phyloP scores from a whole-genome alignment of 148 eudicot species.

The Agrostemma githago region DNA sequence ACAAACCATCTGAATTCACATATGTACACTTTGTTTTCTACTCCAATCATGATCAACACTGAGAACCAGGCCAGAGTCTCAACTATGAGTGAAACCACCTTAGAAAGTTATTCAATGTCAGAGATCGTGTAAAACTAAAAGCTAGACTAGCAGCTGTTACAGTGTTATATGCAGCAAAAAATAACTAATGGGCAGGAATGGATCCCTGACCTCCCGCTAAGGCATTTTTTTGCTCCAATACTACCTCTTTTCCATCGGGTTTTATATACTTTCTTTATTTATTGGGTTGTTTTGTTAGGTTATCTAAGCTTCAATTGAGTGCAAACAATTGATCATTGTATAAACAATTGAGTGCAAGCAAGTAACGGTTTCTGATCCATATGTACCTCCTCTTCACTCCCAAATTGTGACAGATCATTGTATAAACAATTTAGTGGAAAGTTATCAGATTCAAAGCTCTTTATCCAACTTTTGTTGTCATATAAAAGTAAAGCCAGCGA shows the following conservation, averaged over 20 bases:
- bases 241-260: background rate
- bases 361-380: background rate
- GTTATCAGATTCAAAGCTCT: background rate
- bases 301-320: too few species aligned
- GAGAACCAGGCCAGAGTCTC: constrained; percentile 87
- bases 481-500: too few species aligned
- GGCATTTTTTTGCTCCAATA: background rate
- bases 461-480: background rate
- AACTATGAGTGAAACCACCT: constrained; percentile 58
- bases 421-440: background rate
- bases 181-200: background rate
- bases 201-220: background rate
- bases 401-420: background rate
- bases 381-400: background rate
- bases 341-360: background rate
- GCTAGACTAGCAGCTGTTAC: background rate
- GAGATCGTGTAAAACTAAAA: background rate
- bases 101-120: constrained; percentile 12
- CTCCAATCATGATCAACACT: constrained; percentile 60
- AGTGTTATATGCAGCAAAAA: background rate
- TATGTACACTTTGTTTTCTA: constrained; percentile 82
- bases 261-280: too few species aligned
- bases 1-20: constrained; percentile 82
- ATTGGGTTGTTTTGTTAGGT: background rate
- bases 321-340: background rate